Base-by-base conservation (phyloP, 176 grass and related monocot genomes). In the Zoysia japonica region DNA sequence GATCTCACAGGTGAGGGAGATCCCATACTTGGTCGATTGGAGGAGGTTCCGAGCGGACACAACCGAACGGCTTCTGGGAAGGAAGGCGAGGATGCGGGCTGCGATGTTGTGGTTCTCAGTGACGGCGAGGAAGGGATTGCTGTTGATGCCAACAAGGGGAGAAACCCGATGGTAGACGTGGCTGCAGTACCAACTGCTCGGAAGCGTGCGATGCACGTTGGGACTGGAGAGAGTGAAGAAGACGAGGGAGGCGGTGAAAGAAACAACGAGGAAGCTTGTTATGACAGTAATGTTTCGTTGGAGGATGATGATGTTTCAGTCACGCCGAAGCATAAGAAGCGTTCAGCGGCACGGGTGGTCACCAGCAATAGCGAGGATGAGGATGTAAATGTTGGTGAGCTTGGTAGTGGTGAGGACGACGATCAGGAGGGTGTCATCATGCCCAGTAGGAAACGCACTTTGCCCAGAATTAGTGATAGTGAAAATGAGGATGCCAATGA, bases 391-490 rank as follows among this genome's bases (percentile, higher is more conserved):
- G 19, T 0, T 28, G 28, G 28, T 76, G 67, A 28, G 17, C 61
- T 35, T 45, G 49, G 11, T 16, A 77, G 11, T 36, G 38, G 4
- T 47, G 54, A 69, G 40, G 66, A 74, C 36, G 28, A 28, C 28
- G 28, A 28, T 17, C 47, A 75, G 55, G 82, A 71, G 44, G 67
- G 37, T 61, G 47, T 37, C 42, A 52, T 42, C 45, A 72, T 10
- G 45, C 69, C 20, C 11, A 77, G 82, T 36, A 83, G 85, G 66
- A 87, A 91, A 17, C 88, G 75, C 9, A 54, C 20, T 1, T 67
- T 70, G 8, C 61, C 36, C 45, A 72, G 62, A 65, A 20, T 67
- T 11, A 84, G 89, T 79, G 94, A 90, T 20, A 84, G 79, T 49
- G 90, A 89, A 48, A 77, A 62, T 73, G 83, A 88, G 14, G 49